phyloP scores from a whole-genome alignment of 2,329 filamentous ascomycete species.

The Emmonsiellopsis sp. region DNA sequence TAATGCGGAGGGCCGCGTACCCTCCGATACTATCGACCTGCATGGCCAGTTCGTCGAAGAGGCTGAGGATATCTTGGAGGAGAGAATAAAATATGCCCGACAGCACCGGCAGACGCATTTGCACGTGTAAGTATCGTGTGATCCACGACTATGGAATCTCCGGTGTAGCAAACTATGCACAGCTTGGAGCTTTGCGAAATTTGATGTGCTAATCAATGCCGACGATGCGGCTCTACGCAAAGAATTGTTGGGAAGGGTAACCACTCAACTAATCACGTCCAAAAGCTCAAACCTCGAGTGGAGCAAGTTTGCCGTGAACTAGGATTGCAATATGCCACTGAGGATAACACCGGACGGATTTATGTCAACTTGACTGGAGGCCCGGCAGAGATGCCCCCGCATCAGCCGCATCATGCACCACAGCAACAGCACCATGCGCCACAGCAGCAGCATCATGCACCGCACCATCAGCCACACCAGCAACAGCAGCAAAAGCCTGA shows the following conservation, averaged over 20 bases:
- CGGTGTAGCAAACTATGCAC: background rate
- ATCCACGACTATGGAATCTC: background rate
- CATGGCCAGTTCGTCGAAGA: slow-evolving; percentile 94
- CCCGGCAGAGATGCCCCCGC: slow-evolving; percentile 44
- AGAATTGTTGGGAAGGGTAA: slow-evolving; percentile 91
- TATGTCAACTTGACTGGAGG: slow-evolving; percentile 79
- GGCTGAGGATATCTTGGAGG: slow-evolving; percentile 80
- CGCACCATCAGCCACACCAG: slow-evolving; percentile 34
- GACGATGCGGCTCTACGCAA: background rate
- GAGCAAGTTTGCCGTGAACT: slow-evolving; percentile 78
- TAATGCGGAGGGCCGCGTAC: slow-evolving; percentile 67
- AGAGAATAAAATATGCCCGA: slow-evolving; percentile 71
- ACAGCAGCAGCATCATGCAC: slow-evolving; percentile 29
- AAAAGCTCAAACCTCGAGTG: slow-evolving; percentile 93
- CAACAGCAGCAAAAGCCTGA: slow-evolving; percentile 46
- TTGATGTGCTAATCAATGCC: background rate
- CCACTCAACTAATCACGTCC: slow-evolving; percentile 70
- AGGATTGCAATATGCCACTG: slow-evolving; percentile 72
- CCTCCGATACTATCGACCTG: slow-evolving; percentile 78
- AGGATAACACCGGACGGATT: slow-evolving; percentile 82
- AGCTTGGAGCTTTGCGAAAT: background rate
- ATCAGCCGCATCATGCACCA: slow-evolving; percentile 25
- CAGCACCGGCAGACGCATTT: slow-evolving; percentile 68
- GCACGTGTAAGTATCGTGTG: slow-evolving; percentile 55
- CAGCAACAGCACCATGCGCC: slow-evolving; percentile 38